These are phyloP conservation scores for Sclerotinia spermophila DNA, from an alignment of 2,329 filamentous ascomycete species.

Conservation along the genomic window DNA sequence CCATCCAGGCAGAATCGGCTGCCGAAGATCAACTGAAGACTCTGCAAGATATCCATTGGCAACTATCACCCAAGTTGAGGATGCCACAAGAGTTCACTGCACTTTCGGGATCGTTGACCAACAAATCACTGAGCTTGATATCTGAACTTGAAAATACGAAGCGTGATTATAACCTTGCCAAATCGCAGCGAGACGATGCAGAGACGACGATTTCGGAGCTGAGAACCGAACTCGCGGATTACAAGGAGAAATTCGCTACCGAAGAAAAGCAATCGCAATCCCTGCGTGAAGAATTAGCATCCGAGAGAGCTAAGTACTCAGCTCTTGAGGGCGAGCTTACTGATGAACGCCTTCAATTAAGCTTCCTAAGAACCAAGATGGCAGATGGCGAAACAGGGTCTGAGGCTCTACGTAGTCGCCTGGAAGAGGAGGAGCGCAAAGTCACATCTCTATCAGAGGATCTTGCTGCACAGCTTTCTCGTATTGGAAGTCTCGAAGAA, in stretches of 20 bases:
- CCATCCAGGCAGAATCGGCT: slow-evolving; percentile 49
- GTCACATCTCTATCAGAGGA: slow-evolving; percentile 65
- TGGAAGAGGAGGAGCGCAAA: slow-evolving; percentile 72
- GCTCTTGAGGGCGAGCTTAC: slow-evolving; percentile 55
- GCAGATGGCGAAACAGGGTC: slow-evolving; percentile 81
- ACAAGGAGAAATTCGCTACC: slow-evolving; percentile 49
- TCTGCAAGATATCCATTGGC: slow-evolving; percentile 56
- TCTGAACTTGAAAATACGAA: slow-evolving; percentile 59
- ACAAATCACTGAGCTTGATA: slow-evolving; percentile 54
- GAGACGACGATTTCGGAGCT: slow-evolving; percentile 53
- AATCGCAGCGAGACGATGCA: slow-evolving; percentile 59
- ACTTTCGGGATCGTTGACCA: slow-evolving; percentile 58
- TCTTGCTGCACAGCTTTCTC: slow-evolving; percentile 71
- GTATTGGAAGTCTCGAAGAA: slow-evolving; percentile 70
- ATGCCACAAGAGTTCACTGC: slow-evolving; percentile 54
- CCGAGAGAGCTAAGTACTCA: slow-evolving; percentile 51
- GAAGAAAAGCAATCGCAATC: slow-evolving; percentile 51
- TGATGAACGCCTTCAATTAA: slow-evolving; percentile 67
- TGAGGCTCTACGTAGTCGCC: slow-evolving; percentile 68
- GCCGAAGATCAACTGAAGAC: slow-evolving; percentile 50
- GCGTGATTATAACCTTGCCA: slow-evolving; percentile 56
- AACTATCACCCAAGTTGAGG: slow-evolving; percentile 51
- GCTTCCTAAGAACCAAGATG: slow-evolving; percentile 65
- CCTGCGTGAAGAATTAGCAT: slow-evolving; percentile 51
- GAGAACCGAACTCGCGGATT: slow-evolving; percentile 53